A percentile compares a stretch with the other conserved stretches of the same genome.
Conservation (phyloP, 805 yeast genomes). For the Priceomyces melissophilus region DNA sequence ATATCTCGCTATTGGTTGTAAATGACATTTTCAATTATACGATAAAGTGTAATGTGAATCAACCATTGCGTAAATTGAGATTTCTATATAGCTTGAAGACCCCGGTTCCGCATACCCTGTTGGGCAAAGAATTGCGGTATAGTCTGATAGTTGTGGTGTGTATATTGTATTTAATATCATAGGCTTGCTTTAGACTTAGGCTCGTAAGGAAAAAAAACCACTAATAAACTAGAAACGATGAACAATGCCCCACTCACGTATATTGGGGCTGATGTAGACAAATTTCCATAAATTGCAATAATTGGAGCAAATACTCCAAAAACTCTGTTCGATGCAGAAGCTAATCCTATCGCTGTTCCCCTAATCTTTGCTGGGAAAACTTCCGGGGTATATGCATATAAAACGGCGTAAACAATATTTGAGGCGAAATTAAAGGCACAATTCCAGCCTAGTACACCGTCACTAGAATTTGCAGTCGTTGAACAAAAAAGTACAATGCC, state of each 20-base stretch:
- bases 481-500: conserved; percentile 61
- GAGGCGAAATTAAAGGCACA: conserved; percentile 47
- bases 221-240: conserved; percentile 39
- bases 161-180: not conserved
- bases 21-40: conserved; percentile 39
- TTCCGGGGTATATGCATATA: conserved; percentile 68
- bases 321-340: conserved; percentile 52
- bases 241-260: conserved; percentile 60
- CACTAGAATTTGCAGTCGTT: conserved; percentile 55
- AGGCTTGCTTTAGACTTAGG: conserved; percentile 19
- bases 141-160: not conserved
- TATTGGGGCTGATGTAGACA: conserved; percentile 55
- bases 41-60: not conserved
- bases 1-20: conserved; percentile 49
- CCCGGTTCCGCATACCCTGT: not conserved
- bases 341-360: conserved; percentile 60
- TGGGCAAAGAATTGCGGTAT: not conserved
- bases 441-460: conserved; percentile 45
- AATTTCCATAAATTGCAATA: conserved; percentile 51
- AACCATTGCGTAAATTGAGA: not conserved
- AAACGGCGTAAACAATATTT: conserved; percentile 53
- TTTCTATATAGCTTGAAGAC: not conserved
- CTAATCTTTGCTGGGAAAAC: conserved; percentile 47
- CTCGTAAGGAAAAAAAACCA: conserved; percentile 26
- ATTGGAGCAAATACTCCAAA: conserved; percentile 59